phyloP scores from a whole-genome alignment of 2,329 filamentous ascomycete genomes.

The Pezicula carpinea region DNA sequence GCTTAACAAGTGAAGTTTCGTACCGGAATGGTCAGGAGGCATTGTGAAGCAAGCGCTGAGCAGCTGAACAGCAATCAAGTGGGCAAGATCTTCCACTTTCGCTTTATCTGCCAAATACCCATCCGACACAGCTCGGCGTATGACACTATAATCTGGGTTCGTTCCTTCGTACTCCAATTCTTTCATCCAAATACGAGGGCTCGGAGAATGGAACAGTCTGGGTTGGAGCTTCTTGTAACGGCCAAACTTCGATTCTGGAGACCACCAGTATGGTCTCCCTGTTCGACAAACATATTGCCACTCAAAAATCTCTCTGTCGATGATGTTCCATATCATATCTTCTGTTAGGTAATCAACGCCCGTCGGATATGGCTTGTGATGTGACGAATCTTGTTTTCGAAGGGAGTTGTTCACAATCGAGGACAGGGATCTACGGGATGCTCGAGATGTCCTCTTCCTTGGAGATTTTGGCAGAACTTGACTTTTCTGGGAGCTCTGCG shows the following conservation, averaged over 20 bases:
- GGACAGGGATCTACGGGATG: slow-evolving; percentile 18
- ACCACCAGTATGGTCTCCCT: slow-evolving; percentile 29
- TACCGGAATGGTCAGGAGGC: slow-evolving; percentile 16
- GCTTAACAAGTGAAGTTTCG: too few species aligned
- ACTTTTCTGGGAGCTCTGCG: slow-evolving; percentile 15
- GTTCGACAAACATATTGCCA: slow-evolving; percentile 27
- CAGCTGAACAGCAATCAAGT: slow-evolving; percentile 26
- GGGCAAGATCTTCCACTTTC: slow-evolving; percentile 21
- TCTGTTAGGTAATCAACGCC: slow-evolving; percentile 6
- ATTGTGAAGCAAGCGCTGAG: slow-evolving; percentile 28
- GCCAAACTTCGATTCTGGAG: slow-evolving; percentile 20
- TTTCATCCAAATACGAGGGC: slow-evolving; percentile 11
- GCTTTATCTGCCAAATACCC: slow-evolving; percentile 15
- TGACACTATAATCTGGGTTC: slow-evolving; percentile 6
- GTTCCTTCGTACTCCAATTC: slow-evolving; percentile 7
- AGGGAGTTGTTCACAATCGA: slow-evolving; percentile 17
- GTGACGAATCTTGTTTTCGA: slow-evolving; percentile 9
- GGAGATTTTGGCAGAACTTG: slow-evolving; percentile 17
- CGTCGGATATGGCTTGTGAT: slow-evolving; percentile 3
- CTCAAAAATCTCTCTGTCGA: slow-evolving; percentile 26
- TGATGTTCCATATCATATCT: slow-evolving; percentile 21
- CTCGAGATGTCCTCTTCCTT: slow-evolving; percentile 3
- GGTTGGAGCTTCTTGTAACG: slow-evolving; percentile 11
- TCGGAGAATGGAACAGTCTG: slow-evolving; percentile 3
- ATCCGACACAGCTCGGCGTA: slow-evolving; percentile 19